Base-by-base conservation (phyloP, 1,284 basidiomycete genomes). In the Exobasidium cylindrosporum region DNA sequence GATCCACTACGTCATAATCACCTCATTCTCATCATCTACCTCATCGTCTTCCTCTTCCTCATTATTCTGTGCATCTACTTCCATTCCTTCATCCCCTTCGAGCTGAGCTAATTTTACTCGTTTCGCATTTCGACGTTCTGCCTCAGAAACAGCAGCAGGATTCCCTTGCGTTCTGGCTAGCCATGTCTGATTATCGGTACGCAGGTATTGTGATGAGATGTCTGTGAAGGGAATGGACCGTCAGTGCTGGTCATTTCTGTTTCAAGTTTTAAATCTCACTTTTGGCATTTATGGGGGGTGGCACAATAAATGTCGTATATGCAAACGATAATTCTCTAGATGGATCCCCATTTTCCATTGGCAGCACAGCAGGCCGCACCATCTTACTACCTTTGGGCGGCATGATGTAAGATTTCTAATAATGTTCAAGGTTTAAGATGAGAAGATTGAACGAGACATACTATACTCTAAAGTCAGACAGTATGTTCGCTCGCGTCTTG, bases 161-260 rank as follows among this genome's bases (percentile, higher is more conserved):
- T 35, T 35, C 21, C 21, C 30, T 3, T 26, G n/a, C 29, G 53
- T 55, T 31, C 56, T 26, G 43, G 61, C 5, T 26, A 69, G 66
- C 76, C 76, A 78, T 17, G 74, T 76, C 58, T 79, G 77, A 11
- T 68, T 64, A 50, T 79, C 77, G 30, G 74, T 73, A 64, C 76
- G 76, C 57, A 77, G 69, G 60, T 73, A 79, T 49, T 74, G 73
- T 7, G 74, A 74, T 1, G 76, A 64, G 26, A 75, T 70, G 62
- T 78, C 69, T 70, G 60, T 4, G 50, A 23, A 4, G 21, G 23
- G 40, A 13, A 11, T 4, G 14, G n/a, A 44, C 14, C 14, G 43
- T n/a, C n/a, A n/a, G n/a, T n/a, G n/a, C n/a, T n/a, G n/a, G n/a
- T 1, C 35, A 50, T 17, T 44, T 11, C n/a, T 40, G 4, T 21